Evolutionary conservation across 2,329 filamentous ascomycete species (phyloP), one percentile per base, ranked within the genome.

Genomic region (Acrodontium crateriforme): DNA sequence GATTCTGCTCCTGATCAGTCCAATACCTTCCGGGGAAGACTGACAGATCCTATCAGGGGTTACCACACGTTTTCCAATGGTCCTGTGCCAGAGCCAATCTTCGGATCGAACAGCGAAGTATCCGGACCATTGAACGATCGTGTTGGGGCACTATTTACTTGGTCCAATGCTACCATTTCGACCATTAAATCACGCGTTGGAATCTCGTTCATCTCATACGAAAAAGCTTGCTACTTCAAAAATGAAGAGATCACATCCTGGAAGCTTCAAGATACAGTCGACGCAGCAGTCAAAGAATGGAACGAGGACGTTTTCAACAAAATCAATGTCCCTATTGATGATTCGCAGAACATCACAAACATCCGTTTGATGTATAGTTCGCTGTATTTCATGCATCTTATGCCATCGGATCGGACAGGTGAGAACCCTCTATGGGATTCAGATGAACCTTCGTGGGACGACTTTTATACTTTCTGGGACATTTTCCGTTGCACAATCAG

Each of bases 401-500:
- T 79, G 18, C 75, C 76, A 0, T 74, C 73, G 1, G 78, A 81
- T 45, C 69, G 73, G 36, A 79, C 74, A 0, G 74, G 73, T 0
- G 77, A 81, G 45, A 82, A 80, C 34, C 74, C 75, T 0, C 50
- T 62, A 0, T 81, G 76, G 75, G 46, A 55, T 2, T 74, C 70
- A 2, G 41, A 46, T 0, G 76, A 81, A 47, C 75, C 76, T 2
- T 79, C 78, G 42, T 81, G 77, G 42, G 71, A 78, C 33, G 76
- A 81, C 33, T 69, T 75, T 10, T 79, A 78, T 43, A 80, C 76
- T 0, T 64, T 76, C 13, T 81, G 77, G 76, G 55, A 62, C 37
- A 49, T 62, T 43, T 75, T 78, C 48, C 68, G 76, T 13, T 79
- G 71, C 45, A 67, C 69, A 1, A 77, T 70, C 0, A 54, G 74